Conservation (phyloP, 139 green algal genomes). For the Coccomyxa sp. region DNA sequence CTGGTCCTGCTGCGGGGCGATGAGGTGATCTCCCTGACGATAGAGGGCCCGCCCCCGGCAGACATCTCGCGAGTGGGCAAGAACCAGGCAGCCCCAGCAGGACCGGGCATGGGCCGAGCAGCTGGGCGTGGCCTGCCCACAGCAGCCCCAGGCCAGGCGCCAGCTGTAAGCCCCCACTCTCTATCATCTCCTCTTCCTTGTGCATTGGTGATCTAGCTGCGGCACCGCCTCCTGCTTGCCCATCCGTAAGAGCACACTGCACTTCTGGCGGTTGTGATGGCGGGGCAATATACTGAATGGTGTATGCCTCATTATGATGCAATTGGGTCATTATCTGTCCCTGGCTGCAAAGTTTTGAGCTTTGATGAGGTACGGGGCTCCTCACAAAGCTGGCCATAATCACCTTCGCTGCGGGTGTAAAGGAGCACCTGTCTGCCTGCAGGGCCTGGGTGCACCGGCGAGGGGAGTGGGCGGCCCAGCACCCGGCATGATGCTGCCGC, state of each 20-base stretch:
- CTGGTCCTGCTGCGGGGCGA: constrained; percentile 92
- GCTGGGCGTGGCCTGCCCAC: constrained; percentile 75
- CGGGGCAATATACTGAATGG: neutral
- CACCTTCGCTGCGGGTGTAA: too few species aligned
- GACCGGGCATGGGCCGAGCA: constrained; percentile 77
- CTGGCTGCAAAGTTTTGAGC: neutral
- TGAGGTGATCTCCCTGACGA: constrained; percentile 91
- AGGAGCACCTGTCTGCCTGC: neutral
- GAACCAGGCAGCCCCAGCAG: constrained; percentile 48
- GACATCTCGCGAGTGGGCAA: constrained; percentile 54
- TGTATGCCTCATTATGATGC: neutral
- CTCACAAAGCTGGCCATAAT: too few species aligned
- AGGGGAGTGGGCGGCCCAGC: constrained; percentile 83
- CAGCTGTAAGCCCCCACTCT: constrained; percentile 46
- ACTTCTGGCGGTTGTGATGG: neutral
- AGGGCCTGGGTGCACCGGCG: constrained; percentile 83
- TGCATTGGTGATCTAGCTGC: neutral
- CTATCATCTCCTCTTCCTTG: too few species aligned
- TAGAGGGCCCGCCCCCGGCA: constrained; percentile 92
- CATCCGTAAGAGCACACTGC: neutral
- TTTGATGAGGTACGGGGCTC: too few species aligned
- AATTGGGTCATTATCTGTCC: neutral
- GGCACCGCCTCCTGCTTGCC: neutral
- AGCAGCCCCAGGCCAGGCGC: constrained; percentile 62
- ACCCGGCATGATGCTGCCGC: constrained; percentile 89